Conservation (phyloP, 768 basidiomycete species). For the Boletales sp. region DNA sequence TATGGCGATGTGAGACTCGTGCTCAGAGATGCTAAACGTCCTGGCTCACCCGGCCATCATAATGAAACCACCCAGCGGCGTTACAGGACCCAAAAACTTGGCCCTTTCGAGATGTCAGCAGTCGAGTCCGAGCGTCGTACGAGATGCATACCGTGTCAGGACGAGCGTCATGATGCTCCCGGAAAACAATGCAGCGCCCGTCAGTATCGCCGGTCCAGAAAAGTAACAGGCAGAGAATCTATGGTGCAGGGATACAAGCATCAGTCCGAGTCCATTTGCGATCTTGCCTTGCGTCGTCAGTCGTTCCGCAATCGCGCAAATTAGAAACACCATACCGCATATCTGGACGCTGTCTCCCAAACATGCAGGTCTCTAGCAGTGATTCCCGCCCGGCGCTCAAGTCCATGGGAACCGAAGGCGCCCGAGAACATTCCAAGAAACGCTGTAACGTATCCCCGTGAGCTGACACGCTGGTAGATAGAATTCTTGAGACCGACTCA, state of each 20-base stretch:
- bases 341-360: conserved; percentile 62
- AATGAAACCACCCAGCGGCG: conserved; percentile 59
- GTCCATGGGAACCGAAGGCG: conserved; percentile 67
- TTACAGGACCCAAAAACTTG: conserved; percentile 58
- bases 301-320: background rate
- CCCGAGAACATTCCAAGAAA: conserved; percentile 54
- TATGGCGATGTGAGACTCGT: conserved; percentile 4
- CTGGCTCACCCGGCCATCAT: conserved; percentile 65
- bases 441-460: conserved; percentile 22
- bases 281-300: conserved; percentile 39
- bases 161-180: conserved; percentile 57
- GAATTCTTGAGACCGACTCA: conserved; percentile 30
- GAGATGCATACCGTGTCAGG: conserved; percentile 39
- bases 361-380: conserved; percentile 51
- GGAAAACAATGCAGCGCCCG: conserved; percentile 58
- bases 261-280: conserved; percentile 63
- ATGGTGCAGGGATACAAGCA: conserved; percentile 61
- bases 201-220: conserved; percentile 62
- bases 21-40: background rate
- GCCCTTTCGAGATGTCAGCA: conserved; percentile 30
- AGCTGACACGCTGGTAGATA: background rate
- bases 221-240: conserved; percentile 58
- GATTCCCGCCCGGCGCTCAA: conserved; percentile 45
- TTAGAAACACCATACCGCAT: conserved; percentile 48
- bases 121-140: background rate